phyloP scores from a whole-genome alignment of 108 stramenopile genomes.

The Pseudonitzschia delicatissima region DNA sequence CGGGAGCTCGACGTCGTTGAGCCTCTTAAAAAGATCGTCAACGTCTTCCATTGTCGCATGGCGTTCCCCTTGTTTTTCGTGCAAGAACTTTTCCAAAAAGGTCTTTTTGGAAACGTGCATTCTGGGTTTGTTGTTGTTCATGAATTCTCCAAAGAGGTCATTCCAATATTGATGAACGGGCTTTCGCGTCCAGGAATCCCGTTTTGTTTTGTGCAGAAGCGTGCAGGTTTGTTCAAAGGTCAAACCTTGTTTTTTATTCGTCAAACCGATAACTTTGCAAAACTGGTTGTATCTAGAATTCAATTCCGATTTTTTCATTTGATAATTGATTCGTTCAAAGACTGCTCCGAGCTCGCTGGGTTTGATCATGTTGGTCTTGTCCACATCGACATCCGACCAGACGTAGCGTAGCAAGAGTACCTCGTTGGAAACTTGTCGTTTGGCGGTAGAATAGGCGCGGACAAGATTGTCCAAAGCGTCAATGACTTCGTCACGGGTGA shows the following conservation, averaged over 20 bases:
- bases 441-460: conserved; percentile 53
- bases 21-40: conserved; percentile 44
- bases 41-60: conserved; percentile 63
- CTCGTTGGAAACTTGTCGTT: conserved; percentile 69
- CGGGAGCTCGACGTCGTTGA: conserved; percentile 64
- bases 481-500: conserved; percentile 61
- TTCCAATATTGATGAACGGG: conserved; percentile 61
- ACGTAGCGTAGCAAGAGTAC: conserved; percentile 75
- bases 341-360: conserved; percentile 56
- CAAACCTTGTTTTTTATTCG: conserved; percentile 55
- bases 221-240: conserved; percentile 82
- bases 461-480: conserved; percentile 61
- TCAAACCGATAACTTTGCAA: conserved; percentile 62
- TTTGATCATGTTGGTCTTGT: conserved; percentile 60
- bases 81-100: conserved; percentile 70
- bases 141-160: conserved; percentile 59
- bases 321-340: conserved; percentile 63
- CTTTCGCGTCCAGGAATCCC: conserved; percentile 82
- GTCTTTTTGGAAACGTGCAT: conserved; percentile 53
- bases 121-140: conserved; percentile 64
- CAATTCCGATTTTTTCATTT: conserved; percentile 37
- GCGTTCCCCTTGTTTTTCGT: conserved; percentile 53
- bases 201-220: conserved; percentile 78
- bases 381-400: conserved; percentile 69
- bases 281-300: conserved; percentile 54